These are phyloP conservation scores for Xylariales sp. DNA, from an alignment of 2,329 filamentous ascomycete genomes.

Conservation along the genomic window DNA sequence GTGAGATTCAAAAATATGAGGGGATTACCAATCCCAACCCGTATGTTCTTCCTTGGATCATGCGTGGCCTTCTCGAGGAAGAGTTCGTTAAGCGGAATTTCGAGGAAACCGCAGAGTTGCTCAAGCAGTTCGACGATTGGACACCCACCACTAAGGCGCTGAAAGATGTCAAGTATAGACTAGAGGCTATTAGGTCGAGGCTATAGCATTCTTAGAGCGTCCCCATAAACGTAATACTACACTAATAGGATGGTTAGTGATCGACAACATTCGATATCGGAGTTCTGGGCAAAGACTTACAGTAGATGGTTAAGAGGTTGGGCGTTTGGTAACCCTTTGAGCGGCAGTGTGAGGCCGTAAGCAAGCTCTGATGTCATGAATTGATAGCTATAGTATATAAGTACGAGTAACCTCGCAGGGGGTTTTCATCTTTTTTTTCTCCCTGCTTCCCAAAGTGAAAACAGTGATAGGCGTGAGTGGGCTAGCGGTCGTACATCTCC, in stretches of 20 bases:
- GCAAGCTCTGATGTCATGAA: background rate
- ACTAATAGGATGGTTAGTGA: conserved; percentile 18
- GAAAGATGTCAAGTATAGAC: conserved; percentile 93
- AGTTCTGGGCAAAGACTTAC: conserved; percentile 24
- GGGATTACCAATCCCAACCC: conserved; percentile 74
- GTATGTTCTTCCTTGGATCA: conserved; percentile 93
- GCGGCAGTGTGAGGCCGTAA: background rate
- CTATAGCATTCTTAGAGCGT: conserved; percentile 57
- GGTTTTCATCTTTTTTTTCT: background rate
- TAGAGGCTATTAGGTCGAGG: conserved; percentile 92
- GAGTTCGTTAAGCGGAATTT: conserved; percentile 88
- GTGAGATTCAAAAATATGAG: conserved; percentile 65
- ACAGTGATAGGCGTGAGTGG: no score
- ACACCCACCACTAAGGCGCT: conserved; percentile 88
- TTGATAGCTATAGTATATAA: conserved; percentile 16
- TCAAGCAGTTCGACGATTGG: conserved; percentile 95
- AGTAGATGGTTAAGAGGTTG: conserved; percentile 4
- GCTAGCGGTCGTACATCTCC: no score
- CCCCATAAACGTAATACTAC: conserved; percentile 12
- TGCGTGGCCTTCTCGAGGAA: conserved; percentile 92
- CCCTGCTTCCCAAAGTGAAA: background rate
- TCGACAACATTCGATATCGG: conserved; percentile 14
- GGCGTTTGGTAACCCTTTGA: conserved; percentile 17
- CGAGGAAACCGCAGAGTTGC: conserved; percentile 80
- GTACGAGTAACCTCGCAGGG: background rate